Evolutionary conservation across 805 yeast genomes (phyloP).

Genomic region (Candida sanyiensis): DNA sequence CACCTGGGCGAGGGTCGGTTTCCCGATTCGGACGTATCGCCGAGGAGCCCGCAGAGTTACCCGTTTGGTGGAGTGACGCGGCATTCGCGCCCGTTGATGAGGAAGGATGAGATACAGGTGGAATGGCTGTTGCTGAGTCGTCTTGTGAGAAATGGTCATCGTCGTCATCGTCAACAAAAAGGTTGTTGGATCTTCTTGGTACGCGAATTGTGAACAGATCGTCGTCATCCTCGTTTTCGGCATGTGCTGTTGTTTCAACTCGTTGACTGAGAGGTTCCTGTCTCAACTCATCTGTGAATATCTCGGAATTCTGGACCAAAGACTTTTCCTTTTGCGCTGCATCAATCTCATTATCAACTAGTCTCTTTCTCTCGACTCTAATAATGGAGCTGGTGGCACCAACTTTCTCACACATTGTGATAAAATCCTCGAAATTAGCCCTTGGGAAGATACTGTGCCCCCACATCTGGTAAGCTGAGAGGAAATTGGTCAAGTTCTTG

Average conservation of each 20-base stretch:
- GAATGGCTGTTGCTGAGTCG: conserved; percentile 22
- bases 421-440: conserved; percentile 69
- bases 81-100: not conserved
- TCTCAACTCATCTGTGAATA: conserved; percentile 15
- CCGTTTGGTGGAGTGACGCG: not conserved
- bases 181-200: conserved; percentile 20
- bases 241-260: too few relatives aligned
- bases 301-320: too few relatives aligned
- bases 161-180: conserved; percentile 4
- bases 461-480: conserved; percentile 65
- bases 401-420: conserved; percentile 44
- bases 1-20: not conserved
- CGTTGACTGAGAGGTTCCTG: too few relatives aligned
- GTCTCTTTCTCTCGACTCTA: conserved; percentile 36
- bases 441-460: conserved; percentile 74
- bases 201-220: not conserved
- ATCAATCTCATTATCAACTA: conserved; percentile 35
- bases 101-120: not conserved
- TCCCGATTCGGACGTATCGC: not conserved
- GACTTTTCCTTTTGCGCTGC: conserved; percentile 5
- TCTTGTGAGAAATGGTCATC: conserved; percentile 9
- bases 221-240: too few relatives aligned
- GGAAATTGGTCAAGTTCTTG: conserved; percentile 42
- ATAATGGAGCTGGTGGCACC: conserved; percentile 40
- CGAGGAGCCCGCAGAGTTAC: not conserved